Evolutionary conservation across 441 rosid genomes (phyloP).

Genomic region (Kokia cookei): DNA sequence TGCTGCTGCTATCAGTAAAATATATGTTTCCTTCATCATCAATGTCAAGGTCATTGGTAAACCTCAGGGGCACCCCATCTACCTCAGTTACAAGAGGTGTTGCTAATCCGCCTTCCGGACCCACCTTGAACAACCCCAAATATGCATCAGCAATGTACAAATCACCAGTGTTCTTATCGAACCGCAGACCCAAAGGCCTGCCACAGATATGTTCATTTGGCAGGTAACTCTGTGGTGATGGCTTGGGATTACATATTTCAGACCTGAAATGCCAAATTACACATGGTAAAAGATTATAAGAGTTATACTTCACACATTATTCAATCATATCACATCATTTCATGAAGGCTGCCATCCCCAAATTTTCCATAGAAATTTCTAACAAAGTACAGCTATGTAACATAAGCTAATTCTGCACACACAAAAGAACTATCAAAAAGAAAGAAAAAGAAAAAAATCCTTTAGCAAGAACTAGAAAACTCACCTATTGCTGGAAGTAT

Average conservation of each 20-base stretch:
- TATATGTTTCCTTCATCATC: constrained; percentile 79
- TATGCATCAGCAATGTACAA: constrained; percentile 91
- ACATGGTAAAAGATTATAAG: not conserved
- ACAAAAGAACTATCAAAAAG: not conserved
- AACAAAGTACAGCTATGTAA: not conserved
- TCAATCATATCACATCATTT: not conserved
- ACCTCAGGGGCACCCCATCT: constrained; percentile 68
- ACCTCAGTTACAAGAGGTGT: constrained; percentile 41
- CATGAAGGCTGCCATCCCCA: not conserved
- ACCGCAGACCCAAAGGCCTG: constrained; percentile 83
- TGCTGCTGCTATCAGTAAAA: constrained; percentile 83
- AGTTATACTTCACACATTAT: not conserved
- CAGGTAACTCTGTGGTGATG: constrained; percentile 51
- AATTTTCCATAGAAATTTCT: not conserved
- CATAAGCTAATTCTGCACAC: not conserved
- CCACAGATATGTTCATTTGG: constrained; percentile 90
- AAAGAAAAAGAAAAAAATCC: not conserved
- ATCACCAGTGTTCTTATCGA: constrained; percentile 70
- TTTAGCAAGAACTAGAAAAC: not conserved
- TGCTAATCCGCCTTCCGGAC: constrained; percentile 76
- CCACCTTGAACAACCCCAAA: constrained; percentile 81
- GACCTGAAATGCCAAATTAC: constrained; percentile 42
- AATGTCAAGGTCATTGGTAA: constrained; percentile 84
- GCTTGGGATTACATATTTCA: constrained; percentile 65
- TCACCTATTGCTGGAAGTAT: constrained; percentile 68